phyloP scores from a whole-genome alignment of 164 flowering plant species.

The Echeveria elegans region DNA sequence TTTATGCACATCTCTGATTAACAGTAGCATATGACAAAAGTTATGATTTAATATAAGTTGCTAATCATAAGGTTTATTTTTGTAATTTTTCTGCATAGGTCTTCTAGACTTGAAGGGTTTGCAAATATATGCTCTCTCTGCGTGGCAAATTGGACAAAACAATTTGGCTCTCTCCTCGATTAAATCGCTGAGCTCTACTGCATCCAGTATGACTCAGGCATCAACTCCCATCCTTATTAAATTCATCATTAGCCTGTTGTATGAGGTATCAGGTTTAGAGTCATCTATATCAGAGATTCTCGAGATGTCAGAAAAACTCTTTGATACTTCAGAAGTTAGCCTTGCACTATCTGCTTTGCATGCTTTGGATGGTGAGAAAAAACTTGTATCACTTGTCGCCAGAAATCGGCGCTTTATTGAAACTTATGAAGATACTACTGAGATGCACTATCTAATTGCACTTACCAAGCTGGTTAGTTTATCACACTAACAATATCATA shows the following conservation, averaged over 20 bases:
- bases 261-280: constrained; percentile 53
- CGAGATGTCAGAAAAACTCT: constrained; percentile 58
- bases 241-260: constrained; percentile 63
- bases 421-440: constrained; percentile 44
- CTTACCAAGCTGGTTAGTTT: constrained; percentile 57
- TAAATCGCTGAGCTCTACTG: constrained; percentile 40
- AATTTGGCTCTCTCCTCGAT: constrained; percentile 48
- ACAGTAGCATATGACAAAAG: too few relatives aligned
- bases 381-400: constrained; percentile 45
- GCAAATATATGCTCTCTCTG: constrained; percentile 69
- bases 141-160: constrained; percentile 65
- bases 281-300: constrained; percentile 46
- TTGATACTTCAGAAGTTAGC: constrained; percentile 56
- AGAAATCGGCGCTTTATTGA: constrained; percentile 30
- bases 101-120: constrained; percentile 53
- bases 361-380: constrained; percentile 48
- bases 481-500: constrained; percentile 4
- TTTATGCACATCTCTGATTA: too few relatives aligned
- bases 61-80: not conserved
- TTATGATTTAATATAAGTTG: not conserved
- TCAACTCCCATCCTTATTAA: constrained; percentile 35
- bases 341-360: constrained; percentile 55
- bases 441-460: constrained; percentile 64
- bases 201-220: constrained; percentile 36
- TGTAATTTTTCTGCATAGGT: constrained; percentile 21